Evolutionary conservation across 768 basidiomycete species (phyloP).

Genomic region (Phanerochaete sordida): DNA sequence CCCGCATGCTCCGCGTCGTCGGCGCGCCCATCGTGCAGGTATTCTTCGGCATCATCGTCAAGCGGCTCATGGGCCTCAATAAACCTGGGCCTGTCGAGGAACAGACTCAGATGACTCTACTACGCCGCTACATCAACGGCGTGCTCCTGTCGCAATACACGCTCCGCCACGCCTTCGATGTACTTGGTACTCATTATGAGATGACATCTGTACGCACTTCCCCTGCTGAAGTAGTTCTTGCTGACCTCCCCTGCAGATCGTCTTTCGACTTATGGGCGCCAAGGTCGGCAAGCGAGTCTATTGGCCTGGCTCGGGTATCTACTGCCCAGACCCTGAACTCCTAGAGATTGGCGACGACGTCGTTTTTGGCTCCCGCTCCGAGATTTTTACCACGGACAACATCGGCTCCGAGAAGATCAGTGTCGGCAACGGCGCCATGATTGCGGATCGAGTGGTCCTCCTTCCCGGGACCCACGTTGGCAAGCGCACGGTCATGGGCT

Average conservation of each 20-base stretch:
- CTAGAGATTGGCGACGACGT: constrained; percentile 47
- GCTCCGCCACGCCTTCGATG: constrained; percentile 35
- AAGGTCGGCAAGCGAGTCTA: constrained; percentile 45
- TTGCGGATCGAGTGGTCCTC: constrained; percentile 47
- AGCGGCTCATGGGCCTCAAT: constrained; percentile 39
- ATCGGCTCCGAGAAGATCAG: constrained; percentile 37
- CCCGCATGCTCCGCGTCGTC: constrained; percentile 36
- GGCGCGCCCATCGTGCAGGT: constrained; percentile 36
- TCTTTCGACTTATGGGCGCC: constrained; percentile 47
- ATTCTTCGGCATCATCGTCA: constrained; percentile 36
- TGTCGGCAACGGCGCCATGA: constrained; percentile 46
- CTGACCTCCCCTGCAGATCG: constrained; percentile 14
- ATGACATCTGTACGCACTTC: constrained; percentile 32
- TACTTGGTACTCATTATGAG: constrained; percentile 46
- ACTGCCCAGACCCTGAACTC: constrained; percentile 45
- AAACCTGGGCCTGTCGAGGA: constrained; percentile 23
- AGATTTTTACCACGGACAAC: constrained; percentile 41
- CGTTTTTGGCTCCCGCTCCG: constrained; percentile 44
- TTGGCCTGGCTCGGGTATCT: constrained; percentile 45
- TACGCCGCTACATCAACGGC: constrained; percentile 37
- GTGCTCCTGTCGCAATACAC: constrained; percentile 33
- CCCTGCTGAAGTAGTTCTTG: too few species aligned
- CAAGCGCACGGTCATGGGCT: constrained; percentile 40
- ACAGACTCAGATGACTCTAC: constrained; percentile 28
- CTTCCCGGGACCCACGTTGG: constrained; percentile 40